A percentile compares a stretch with the other conserved stretches of the same genome.
Conservation (phyloP, 345 rosid genomes). For the Hibiscus mutabilis region DNA sequence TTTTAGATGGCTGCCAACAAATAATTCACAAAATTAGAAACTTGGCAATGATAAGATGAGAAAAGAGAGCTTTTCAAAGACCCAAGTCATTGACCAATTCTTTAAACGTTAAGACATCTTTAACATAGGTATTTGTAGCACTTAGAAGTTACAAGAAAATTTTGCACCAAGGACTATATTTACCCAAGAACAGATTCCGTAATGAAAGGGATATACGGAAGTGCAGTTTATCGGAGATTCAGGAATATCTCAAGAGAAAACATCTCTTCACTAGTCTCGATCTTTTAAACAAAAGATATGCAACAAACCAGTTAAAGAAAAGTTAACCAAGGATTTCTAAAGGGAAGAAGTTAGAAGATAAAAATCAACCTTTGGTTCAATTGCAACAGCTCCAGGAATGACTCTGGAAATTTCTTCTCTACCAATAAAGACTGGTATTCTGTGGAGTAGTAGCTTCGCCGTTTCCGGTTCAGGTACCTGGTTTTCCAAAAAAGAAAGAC, state of each 20-base stretch:
- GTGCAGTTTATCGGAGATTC: background rate
- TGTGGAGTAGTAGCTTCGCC: slow-evolving; percentile 56
- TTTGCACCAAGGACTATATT: background rate
- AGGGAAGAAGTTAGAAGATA: background rate
- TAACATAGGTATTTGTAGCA: background rate
- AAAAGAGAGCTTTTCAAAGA: background rate
- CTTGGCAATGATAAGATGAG: background rate
- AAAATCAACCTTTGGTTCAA: slow-evolving; percentile 52
- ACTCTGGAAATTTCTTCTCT: slow-evolving; percentile 36
- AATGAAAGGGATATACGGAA: background rate
- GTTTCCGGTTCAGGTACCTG: slow-evolving; percentile 42
- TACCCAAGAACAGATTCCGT: background rate
- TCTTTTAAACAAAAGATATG: slow-evolving; percentile 12
- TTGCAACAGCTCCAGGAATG: slow-evolving; percentile 39
- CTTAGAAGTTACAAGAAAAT: background rate
- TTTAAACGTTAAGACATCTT: background rate
- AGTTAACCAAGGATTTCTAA: background rate
- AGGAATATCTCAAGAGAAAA: background rate
- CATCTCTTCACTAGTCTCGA: slow-evolving; percentile 1
- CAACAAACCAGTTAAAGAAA: background rate
- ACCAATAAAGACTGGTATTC: slow-evolving; percentile 47
- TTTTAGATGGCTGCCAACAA: slow-evolving; percentile 49
- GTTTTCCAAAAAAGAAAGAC: slow-evolving; percentile 10
- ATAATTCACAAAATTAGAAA: slow-evolving; percentile 14
- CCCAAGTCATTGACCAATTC: background rate